Evolutionary conservation across 331 rosid genomes (phyloP).

Genomic region (Telfairia occidentalis): DNA sequence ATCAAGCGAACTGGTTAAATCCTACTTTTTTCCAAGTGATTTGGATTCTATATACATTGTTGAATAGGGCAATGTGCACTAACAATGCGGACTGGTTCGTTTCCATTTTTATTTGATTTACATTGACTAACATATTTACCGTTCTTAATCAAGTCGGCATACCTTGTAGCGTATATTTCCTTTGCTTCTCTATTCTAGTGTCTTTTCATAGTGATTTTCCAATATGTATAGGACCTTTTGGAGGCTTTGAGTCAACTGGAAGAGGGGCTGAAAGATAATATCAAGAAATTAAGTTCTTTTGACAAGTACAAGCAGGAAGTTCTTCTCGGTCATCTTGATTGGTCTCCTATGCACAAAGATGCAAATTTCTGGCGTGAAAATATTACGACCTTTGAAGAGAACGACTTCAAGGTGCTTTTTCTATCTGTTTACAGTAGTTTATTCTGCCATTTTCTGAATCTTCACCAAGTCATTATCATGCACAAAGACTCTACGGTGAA

Average conservation of each 20-base stretch:
- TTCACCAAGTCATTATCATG: not conserved
- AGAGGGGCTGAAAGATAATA: constrained; percentile 77
- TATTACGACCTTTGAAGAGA: constrained; percentile 69
- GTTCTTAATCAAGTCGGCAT: not conserved
- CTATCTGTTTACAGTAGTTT: not conserved
- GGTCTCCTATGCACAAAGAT: constrained; percentile 99
- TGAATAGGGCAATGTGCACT: not conserved
- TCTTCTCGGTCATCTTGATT: constrained; percentile 88
- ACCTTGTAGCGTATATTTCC: not conserved
- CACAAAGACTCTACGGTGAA: not conserved
- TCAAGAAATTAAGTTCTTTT: constrained; percentile 79
- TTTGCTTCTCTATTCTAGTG: not conserved
- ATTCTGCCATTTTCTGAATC: constrained; percentile 1
- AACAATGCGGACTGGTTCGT: not conserved
- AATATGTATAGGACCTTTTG: constrained; percentile 60
- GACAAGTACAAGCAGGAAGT: constrained; percentile 94
- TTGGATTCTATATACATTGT: not conserved
- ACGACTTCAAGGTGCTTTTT: constrained; percentile 75
- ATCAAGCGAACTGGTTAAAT: not conserved
- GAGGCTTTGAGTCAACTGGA: constrained; percentile 80
- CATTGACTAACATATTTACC: not conserved
- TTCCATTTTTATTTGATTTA: not conserved
- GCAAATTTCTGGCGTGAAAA: constrained; percentile 91
- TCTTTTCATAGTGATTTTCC: constrained; percentile 9
- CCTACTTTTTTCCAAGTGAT: not conserved